A percentile compares a stretch with the other conserved stretches of the same genome.
phyloP scores from a whole-genome alignment of 2,329 filamentous ascomycete genomes.

The Penicillium verrucosum region DNA sequence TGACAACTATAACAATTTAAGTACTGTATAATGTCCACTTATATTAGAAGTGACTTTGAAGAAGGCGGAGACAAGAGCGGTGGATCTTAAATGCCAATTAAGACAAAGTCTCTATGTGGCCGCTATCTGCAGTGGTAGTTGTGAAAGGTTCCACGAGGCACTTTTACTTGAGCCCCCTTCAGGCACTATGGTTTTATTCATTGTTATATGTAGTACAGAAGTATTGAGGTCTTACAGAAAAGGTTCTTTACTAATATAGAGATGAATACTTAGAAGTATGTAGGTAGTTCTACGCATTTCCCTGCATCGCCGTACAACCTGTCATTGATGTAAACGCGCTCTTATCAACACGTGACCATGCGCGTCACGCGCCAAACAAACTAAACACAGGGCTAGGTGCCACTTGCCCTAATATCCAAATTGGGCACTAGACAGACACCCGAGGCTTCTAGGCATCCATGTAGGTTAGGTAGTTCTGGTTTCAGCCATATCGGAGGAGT shows the following conservation, averaged over 20 bases:
- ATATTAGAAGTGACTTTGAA: not conserved
- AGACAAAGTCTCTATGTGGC: rapidly evolving
- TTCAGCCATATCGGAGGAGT: not conserved
- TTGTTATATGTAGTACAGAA: not conserved
- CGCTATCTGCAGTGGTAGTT: not conserved
- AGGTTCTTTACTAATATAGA: not conserved
- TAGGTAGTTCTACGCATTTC: not conserved
- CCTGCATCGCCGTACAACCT: not conserved
- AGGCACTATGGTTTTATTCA: not conserved
- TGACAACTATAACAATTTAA: not conserved
- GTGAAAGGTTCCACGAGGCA: not conserved
- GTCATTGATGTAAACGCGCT: not conserved
- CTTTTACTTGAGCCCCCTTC: not conserved
- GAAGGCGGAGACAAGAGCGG: not conserved
- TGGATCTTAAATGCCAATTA: not conserved
- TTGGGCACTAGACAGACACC: not conserved
- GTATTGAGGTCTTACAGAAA: not conserved
- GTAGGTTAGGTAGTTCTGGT: not conserved
- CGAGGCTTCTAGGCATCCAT: not conserved
- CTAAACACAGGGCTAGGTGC: not conserved
- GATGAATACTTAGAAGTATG: not conserved
- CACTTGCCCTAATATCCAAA: not conserved
- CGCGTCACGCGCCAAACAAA: not conserved
- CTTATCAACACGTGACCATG: constrained; percentile 1
- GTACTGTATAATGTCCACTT: no score